Conservation (phyloP, 73 alveolate species). For the Breviolum minutum region DNA sequence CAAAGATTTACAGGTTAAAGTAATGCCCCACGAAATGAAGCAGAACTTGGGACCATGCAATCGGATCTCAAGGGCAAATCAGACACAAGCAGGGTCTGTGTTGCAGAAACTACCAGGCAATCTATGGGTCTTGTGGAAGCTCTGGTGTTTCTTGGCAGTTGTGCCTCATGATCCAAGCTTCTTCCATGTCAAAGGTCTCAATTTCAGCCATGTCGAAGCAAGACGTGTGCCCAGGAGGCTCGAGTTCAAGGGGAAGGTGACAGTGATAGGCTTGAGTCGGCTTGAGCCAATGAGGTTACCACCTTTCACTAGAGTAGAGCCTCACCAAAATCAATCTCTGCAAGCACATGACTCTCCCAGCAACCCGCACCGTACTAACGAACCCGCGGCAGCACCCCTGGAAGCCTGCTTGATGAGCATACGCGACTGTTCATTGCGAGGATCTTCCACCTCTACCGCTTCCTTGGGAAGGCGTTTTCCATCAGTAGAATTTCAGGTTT, state of each 20-base stretch:
- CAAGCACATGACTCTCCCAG: not conserved
- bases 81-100: too few species aligned
- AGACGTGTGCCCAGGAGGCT: not conserved
- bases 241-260: not conserved
- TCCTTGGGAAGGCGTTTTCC: not conserved
- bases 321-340: too few species aligned
- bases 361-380: not conserved
- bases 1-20: too few species aligned
- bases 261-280: not conserved
- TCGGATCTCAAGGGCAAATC: too few species aligned
- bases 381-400: too few species aligned
- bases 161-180: not conserved
- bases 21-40: too few species aligned
- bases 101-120: too few species aligned
- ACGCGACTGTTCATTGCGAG: not conserved
- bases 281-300: not conserved
- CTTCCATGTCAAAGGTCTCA: not conserved
- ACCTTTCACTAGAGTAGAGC: too few species aligned
- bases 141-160: too few species aligned
- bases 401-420: conserved; percentile 40
- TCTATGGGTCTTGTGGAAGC: too few species aligned
- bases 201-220: conserved; percentile 20
- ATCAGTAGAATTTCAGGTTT: too few species aligned
- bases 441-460: conserved; percentile 3
- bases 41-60: too few species aligned